Conservation (phyloP, 2,329 filamentous ascomycete species). For the Monosporascus sp. region DNA sequence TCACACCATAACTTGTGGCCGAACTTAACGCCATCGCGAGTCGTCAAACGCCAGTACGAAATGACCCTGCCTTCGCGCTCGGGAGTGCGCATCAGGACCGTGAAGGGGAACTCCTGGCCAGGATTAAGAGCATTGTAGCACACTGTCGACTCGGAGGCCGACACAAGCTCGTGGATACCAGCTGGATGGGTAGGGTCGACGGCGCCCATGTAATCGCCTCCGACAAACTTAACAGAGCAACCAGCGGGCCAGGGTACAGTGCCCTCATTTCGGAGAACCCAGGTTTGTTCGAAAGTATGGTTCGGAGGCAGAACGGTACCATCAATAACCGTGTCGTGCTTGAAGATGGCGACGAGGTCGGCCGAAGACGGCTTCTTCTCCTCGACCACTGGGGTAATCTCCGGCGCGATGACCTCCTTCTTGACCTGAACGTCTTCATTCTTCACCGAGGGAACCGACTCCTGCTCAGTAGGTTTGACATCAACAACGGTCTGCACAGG, state of each 20-base stretch:
- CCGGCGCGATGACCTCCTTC: conserved; percentile 10
- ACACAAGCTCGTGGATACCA: conserved; percentile 69
- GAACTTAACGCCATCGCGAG: conserved; percentile 73
- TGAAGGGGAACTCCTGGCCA: conserved; percentile 74
- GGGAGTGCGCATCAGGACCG: conserved; percentile 78
- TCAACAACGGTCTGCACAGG: conserved; percentile 68
- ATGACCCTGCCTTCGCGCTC: conserved; percentile 71
- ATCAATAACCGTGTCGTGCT: conserved; percentile 74
- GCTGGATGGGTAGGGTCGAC: conserved; percentile 75
- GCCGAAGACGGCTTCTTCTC: conserved; percentile 16
- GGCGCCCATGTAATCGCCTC: conserved; percentile 94
- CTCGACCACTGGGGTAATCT: conserved; percentile 9
- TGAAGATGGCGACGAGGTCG: conserved; percentile 55
- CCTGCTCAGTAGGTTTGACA: conserved; percentile 57
- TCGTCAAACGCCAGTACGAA: conserved; percentile 94
- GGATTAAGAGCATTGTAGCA: conserved; percentile 64
- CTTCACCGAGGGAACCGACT: conserved; percentile 20
- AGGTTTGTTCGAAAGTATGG: conserved; percentile 79
- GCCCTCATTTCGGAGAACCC: conserved; percentile 85
- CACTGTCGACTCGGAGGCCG: conserved; percentile 77
- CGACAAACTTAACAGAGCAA: conserved; percentile 84
- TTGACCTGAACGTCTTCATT: conserved; percentile 23
- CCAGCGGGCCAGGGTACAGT: conserved; percentile 77
- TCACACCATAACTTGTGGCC: conserved; percentile 96
- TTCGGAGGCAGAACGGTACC: conserved; percentile 67